These are phyloP conservation scores for Vigna angularis DNA, from an alignment of 306 rosid species.

Conservation along the genomic window DNA sequence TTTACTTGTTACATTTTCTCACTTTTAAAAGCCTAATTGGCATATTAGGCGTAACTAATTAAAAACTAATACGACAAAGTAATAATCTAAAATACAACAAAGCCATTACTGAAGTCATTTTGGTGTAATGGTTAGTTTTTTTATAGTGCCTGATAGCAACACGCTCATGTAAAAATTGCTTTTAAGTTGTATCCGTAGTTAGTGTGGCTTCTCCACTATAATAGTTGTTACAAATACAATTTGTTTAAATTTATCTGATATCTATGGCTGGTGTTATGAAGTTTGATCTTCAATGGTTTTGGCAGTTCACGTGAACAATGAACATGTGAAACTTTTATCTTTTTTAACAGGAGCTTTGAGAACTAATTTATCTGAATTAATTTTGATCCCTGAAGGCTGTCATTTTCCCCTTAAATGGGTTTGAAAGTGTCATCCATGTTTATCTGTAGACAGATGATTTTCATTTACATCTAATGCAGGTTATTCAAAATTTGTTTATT, in stretches of 20 bases:
- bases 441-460: constrained; percentile 2
- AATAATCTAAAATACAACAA: neutral
- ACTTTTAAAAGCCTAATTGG: neutral
- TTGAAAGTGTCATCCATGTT: neutral
- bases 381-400: neutral
- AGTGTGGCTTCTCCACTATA: neutral
- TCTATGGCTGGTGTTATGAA: neutral
- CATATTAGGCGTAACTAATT: neutral
- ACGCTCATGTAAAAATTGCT: neutral
- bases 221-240: constrained; percentile 13
- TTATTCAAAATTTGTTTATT: constrained; percentile 12
- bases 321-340: neutral
- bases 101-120: neutral
- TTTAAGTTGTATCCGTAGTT: neutral
- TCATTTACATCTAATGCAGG: constrained; percentile 35
- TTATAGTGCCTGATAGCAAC: neutral
- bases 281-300: constrained; percentile 22
- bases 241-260: constrained; percentile 23
- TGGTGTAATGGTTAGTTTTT: neutral
- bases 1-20: neutral
- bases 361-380: constrained; percentile 10
- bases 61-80: neutral
- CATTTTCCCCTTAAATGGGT: neutral
- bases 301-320: constrained; percentile 15
- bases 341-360: neutral